Evolutionary conservation across 768 basidiomycete species (phyloP), one percentile per base, ranked within the genome.

Genomic region (Boletales sp.): DNA sequence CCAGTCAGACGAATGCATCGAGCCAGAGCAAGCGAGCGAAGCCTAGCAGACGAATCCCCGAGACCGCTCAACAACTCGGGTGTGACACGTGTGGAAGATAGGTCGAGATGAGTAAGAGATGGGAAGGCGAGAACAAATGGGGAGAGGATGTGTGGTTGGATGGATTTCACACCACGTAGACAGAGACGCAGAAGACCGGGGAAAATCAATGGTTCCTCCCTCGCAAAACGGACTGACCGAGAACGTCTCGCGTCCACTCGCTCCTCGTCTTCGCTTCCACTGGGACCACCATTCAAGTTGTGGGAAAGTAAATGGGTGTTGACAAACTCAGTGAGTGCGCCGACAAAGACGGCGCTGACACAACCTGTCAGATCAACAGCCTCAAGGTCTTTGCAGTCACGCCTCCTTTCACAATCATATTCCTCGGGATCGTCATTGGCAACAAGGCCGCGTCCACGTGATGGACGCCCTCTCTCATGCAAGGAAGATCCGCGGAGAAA

Each of bases 361-460:
- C 95, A 97, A 58, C 94, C 95, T 7, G 94, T 97, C 46, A 98
- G 71, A 65, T 99, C 95, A 44, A 95, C 75, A 4, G 94, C 94
- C 65, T 92, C 84, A 4, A 99, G 72, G 47, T 90, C 84, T 57
- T 75, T 83, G 72, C 81, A 89, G 45, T 87, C 84, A 36, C 80
- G 67, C 57, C 85, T 79, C 45, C 89, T 75, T 50, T 90, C 86
- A 49, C 82, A 78, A 46, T 90, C 87, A 52, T 90, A 85, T 48
- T 87, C 87, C 47, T 93, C 90, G 2, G 70, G 68, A 49, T 88
- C 72, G 36, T 83, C 82, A 14, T 69, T 72, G 17, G 67, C 55
- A 28, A 76, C 65, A 10, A 74, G 55, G 14, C 74, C 76, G 28
- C 87, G 84, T 5, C 85, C 83, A 44, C 89, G 82, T 11, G 78